These are phyloP conservation scores for Podospora comata DNA, from an alignment of 495 filamentous ascomycete species.

Conservation along the genomic window DNA sequence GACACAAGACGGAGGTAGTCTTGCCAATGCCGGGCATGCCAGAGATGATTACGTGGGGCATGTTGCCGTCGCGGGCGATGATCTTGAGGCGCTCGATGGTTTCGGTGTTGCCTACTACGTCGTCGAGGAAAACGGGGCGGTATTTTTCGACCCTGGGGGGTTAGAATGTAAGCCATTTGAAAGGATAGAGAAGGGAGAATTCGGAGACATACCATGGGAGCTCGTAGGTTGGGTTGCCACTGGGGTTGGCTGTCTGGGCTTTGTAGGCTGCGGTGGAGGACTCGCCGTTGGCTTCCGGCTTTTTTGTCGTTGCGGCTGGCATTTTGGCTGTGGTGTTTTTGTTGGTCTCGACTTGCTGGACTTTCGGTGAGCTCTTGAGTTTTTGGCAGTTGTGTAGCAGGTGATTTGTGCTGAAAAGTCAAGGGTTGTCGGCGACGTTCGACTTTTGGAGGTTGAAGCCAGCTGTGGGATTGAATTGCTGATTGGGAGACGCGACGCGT, in stretches of 20 bases:
- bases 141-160: slow-evolving; percentile 93
- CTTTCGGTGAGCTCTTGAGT: too few relatives aligned
- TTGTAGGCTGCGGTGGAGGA: slow-evolving; percentile 73
- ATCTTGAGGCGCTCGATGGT: slow-evolving; percentile 97
- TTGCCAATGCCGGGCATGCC: slow-evolving; percentile 99
- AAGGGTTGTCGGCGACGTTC: not conserved
- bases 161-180: not conserved
- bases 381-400: too few relatives aligned
- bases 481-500: slow-evolving; percentile 20
- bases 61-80: slow-evolving; percentile 98
- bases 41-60: slow-evolving; percentile 98
- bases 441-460: not conserved
- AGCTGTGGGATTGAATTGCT: not conserved
- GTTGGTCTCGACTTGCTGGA: not conserved
- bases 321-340: slow-evolving; percentile 29
- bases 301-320: slow-evolving; percentile 43
- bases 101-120: slow-evolving; percentile 96
- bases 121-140: slow-evolving; percentile 87
- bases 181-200: slow-evolving; percentile 9
- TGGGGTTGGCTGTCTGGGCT: slow-evolving; percentile 60
- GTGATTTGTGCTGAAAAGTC: not conserved
- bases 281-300: slow-evolving; percentile 54
- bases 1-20: slow-evolving; percentile 91
- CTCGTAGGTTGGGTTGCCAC: slow-evolving; percentile 69
- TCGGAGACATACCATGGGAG: slow-evolving; percentile 73